phyloP scores from a whole-genome alignment of 345 rosid genomes.

The Citrus sp. region DNA sequence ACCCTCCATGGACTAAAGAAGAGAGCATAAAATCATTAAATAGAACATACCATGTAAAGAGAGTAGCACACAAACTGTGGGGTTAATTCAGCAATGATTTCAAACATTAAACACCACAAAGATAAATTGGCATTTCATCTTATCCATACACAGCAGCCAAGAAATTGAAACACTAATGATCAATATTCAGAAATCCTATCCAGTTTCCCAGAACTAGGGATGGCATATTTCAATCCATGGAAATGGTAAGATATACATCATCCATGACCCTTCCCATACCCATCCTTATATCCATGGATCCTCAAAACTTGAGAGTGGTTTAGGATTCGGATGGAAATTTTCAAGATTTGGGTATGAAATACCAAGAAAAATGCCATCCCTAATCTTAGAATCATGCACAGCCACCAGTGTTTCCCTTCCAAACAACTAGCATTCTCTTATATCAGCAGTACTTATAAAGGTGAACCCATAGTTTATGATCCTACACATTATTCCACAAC shows the following conservation, averaged over 20 bases:
- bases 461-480: background rate
- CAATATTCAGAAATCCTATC: background rate
- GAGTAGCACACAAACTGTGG: background rate
- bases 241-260: too few relatives aligned
- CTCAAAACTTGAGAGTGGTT: too few relatives aligned
- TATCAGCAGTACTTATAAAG: background rate
- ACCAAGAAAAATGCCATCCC: too few relatives aligned
- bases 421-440: background rate
- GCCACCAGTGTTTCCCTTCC: background rate
- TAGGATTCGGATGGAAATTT: too few relatives aligned
- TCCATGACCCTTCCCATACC: too few relatives aligned
- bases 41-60: background rate
- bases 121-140: background rate
- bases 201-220: too few relatives aligned
- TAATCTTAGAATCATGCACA: background rate
- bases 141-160: background rate
- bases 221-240: too few relatives aligned
- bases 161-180: background rate
- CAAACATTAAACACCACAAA: background rate
- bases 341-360: too few relatives aligned
- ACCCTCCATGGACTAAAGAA: background rate
- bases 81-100: background rate
- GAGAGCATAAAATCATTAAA: background rate
- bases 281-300: too few relatives aligned
- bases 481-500: background rate